Percentiles rank a stretch among this genome's conserved stretches.
These are phyloP conservation scores for Dictyostelium intermedium DNA, from an alignment of 78 protist genomes.

Conservation along the genomic window DNA sequence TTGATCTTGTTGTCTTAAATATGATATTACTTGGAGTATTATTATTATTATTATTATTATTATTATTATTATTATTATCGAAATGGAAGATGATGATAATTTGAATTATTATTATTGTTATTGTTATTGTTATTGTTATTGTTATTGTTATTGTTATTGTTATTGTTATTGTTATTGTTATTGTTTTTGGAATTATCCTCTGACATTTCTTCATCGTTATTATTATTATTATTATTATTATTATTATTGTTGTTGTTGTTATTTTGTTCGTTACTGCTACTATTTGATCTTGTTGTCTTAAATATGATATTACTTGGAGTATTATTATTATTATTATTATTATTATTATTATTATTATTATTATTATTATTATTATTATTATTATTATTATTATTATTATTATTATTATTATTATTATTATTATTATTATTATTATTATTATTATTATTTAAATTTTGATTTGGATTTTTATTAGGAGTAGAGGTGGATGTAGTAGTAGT, in stretches of 20 bases:
- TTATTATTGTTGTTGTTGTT: too few species aligned
- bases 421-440: not conserved
- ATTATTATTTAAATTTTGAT: not conserved
- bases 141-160: too few species aligned
- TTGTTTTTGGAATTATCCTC: not conserved
- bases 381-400: too few species aligned
- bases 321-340: not conserved
- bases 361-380: not conserved
- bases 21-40: not conserved
- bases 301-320: not conserved
- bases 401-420: too few species aligned
- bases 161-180: not conserved
- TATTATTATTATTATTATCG: not conserved
- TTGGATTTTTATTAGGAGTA: too few species aligned
- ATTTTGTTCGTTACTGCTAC: not conserved
- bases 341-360: not conserved
- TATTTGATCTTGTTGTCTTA: not conserved
- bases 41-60: not conserved
- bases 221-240: too few species aligned
- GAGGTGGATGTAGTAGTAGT: not conserved
- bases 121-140: not conserved
- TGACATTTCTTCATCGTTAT: not conserved
- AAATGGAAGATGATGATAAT: not conserved
- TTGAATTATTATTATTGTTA: not conserved
- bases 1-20: not conserved